These are phyloP conservation scores for Saccharomyces kudriavzevii DNA, from an alignment of 805 yeast species.

Conservation along the genomic window DNA sequence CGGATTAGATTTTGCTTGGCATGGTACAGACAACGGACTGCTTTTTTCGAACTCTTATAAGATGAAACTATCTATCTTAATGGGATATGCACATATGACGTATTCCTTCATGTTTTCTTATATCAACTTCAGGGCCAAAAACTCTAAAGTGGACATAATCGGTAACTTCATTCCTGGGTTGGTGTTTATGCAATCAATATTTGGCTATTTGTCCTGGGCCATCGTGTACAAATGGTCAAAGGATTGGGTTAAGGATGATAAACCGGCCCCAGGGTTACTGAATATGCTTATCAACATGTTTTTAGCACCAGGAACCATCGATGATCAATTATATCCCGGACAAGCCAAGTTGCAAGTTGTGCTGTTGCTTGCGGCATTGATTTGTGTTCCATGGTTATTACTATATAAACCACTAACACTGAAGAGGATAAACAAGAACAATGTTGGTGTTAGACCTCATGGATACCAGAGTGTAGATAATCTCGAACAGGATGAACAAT, in stretches of 20 bases:
- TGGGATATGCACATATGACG: slow-evolving; percentile 94
- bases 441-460: slow-evolving; percentile 29
- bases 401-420: slow-evolving; percentile 74
- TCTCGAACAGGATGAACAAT: slow-evolving; percentile 31
- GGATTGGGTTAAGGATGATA: slow-evolving; percentile 73
- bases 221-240: slow-evolving; percentile 91
- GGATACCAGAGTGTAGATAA: slow-evolving; percentile 36
- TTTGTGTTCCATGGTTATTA: slow-evolving; percentile 89
- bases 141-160: slow-evolving; percentile 67
- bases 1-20: slow-evolving; percentile 95
- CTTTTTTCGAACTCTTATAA: slow-evolving; percentile 91
- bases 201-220: slow-evolving; percentile 80
- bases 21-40: slow-evolving; percentile 87
- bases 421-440: slow-evolving; percentile 44
- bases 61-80: slow-evolving; percentile 89
- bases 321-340: slow-evolving; percentile 70
- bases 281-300: slow-evolving; percentile 96
- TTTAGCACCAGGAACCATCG: slow-evolving; percentile 81
- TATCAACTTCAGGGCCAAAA: slow-evolving; percentile 65
- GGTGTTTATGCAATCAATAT: slow-evolving; percentile 90
- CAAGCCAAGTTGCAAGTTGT: slow-evolving; percentile 70
- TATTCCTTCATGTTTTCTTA: slow-evolving; percentile 80
- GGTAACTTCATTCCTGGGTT: slow-evolving; percentile 95
- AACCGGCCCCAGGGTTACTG: slow-evolving; percentile 84
- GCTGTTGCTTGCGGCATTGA: slow-evolving; percentile 64